Conservation (phyloP, 2,329 filamentous ascomycete genomes). For the Diplodia sapinea region DNA sequence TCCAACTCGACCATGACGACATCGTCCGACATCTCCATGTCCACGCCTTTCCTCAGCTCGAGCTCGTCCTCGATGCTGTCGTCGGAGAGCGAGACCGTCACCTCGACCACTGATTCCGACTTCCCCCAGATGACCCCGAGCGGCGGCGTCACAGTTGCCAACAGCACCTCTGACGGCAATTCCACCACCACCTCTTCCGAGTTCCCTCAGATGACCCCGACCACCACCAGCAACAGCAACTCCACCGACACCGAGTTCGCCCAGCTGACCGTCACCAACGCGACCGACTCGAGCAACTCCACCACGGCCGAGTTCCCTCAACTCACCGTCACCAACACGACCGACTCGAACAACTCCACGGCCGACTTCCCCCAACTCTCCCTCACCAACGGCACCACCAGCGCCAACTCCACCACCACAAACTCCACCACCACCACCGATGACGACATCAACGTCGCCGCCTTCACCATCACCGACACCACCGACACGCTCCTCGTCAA, state of each 20-base stretch:
- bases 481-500: conserved; percentile 9
- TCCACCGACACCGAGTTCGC: neutral
- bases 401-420: neutral
- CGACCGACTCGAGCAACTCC: neutral
- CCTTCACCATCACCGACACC: conserved; percentile 15
- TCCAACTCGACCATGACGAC: neutral
- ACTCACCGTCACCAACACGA: neutral
- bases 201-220: neutral
- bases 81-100: neutral
- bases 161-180: neutral
- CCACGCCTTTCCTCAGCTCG: neutral
- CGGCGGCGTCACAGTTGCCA: neutral
- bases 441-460: neutral
- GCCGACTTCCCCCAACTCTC: neutral
- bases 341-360: neutral
- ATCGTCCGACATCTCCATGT: neutral
- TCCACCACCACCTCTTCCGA: neutral
- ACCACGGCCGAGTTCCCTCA: neutral
- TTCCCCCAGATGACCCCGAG: conserved; percentile 1
- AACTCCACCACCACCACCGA: neutral
- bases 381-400: neutral
- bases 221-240: conserved; percentile 1
- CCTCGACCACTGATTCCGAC: neutral
- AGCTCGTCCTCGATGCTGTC: no score
- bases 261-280: neutral